Conservation (phyloP, 768 basidiomycete species). For the Russula virescens region DNA sequence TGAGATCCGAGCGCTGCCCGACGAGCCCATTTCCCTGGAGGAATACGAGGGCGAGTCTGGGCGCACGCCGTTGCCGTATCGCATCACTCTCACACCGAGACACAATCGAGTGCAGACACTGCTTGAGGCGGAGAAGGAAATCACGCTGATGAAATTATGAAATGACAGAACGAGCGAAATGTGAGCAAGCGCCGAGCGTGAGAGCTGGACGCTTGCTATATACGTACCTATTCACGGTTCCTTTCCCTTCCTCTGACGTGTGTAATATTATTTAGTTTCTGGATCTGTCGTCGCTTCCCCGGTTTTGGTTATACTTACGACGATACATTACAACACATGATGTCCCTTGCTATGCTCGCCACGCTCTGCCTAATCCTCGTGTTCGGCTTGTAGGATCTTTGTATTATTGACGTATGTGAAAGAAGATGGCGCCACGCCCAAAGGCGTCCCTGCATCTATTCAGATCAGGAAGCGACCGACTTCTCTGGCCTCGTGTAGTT, state of each 20-base stretch:
- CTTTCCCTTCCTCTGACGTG: neutral
- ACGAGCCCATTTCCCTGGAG: conserved; percentile 39
- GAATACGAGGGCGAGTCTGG: conserved; percentile 46
- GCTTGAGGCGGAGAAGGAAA: conserved; percentile 18
- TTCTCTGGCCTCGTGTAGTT: neutral
- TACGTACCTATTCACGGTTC: neutral
- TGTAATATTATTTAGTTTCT: neutral
- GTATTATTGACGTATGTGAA: neutral
- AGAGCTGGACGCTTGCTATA: neutral
- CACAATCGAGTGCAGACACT: conserved; percentile 22
- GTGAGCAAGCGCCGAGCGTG: no score
- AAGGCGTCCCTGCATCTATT: neutral
- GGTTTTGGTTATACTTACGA: neutral
- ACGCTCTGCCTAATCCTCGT: neutral
- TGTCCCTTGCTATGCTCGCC: neutral
- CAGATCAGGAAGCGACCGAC: neutral
- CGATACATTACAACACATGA: neutral
- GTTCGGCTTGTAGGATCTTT: neutral
- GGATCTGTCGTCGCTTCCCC: no score
- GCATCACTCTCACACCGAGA: conserved; percentile 27
- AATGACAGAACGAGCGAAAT: neutral
- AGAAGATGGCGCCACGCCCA: neutral
- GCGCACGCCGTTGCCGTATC: conserved; percentile 41
- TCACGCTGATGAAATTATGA: conserved; percentile 16
- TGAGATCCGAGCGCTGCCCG: conserved; percentile 37